phyloP scores from a whole-genome alignment of 2,329 filamentous ascomycete species.

The Pestalotiopsis sp. region DNA sequence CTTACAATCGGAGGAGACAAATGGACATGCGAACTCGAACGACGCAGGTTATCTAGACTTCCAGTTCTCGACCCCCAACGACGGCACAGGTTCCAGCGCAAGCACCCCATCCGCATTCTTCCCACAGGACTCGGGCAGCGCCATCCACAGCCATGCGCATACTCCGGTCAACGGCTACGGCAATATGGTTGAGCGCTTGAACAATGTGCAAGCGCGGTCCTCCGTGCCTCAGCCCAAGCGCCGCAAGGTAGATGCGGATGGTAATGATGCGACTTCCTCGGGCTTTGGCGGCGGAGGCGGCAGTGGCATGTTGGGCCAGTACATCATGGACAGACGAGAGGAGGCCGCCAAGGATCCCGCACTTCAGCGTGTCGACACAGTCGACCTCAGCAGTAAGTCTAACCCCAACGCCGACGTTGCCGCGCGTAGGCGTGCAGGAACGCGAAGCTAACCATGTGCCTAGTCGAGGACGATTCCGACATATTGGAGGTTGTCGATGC shows the following conservation, averaged over 20 bases:
- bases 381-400: constrained; percentile 60
- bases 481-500: constrained; percentile 60
- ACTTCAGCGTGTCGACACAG: constrained; percentile 41
- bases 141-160: constrained; percentile 16
- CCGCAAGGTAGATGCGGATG: constrained; percentile 56
- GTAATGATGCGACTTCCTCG: constrained; percentile 42
- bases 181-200: constrained; percentile 73
- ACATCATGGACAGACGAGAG: constrained; percentile 63
- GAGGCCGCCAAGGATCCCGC: constrained; percentile 38
- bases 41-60: constrained; percentile 44
- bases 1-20: constrained; percentile 25
- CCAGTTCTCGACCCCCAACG: constrained; percentile 34
- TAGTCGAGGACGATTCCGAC: constrained; percentile 56
- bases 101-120: constrained; percentile 19
- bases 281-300: constrained; percentile 46
- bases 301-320: constrained; percentile 64
- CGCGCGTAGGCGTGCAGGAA: neutral
- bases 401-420: constrained; percentile 21
- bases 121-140: constrained; percentile 12
- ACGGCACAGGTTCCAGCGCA: constrained; percentile 23
- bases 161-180: constrained; percentile 47
- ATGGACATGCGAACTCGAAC: constrained; percentile 26
- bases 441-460: constrained; percentile 18
- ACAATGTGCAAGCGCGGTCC: constrained; percentile 71
- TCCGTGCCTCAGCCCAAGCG: constrained; percentile 65